Conservation (phyloP, 768 basidiomycete genomes). For the Tulasnella sp. region DNA sequence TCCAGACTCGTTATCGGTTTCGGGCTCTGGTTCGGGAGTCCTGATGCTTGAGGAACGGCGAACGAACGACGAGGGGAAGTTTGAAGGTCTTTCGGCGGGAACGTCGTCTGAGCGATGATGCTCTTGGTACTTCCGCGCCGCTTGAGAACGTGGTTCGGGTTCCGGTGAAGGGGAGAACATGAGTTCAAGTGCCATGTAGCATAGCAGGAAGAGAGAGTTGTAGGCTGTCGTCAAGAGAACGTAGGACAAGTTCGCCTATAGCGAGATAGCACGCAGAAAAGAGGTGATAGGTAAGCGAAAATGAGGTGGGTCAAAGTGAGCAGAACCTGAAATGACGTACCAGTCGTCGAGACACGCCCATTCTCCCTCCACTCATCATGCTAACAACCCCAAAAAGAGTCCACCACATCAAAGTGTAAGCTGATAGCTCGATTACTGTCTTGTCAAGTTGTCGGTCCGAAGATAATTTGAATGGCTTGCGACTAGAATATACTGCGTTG, state of each 20-base stretch:
- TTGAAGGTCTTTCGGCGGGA: not conserved
- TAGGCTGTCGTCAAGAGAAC: constrained; percentile 82
- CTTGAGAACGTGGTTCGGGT: not conserved
- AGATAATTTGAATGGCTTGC: not conserved
- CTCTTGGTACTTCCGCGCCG: not conserved
- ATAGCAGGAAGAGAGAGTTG: constrained; percentile 78
- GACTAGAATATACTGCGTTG: not conserved
- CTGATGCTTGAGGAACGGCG: not conserved
- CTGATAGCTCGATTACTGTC: constrained; percentile 65
- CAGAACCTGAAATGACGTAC: constrained; percentile 32
- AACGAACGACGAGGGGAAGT: not conserved
- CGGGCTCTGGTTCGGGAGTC: not conserved
- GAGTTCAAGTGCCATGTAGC: constrained; percentile 71
- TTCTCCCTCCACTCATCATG: constrained; percentile 25
- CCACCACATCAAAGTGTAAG: constrained; percentile 80
- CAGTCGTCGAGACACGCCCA: constrained; percentile 51
- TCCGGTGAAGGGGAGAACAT: constrained; percentile 45
- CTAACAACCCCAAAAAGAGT: constrained; percentile 36
- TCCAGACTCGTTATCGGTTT: not conserved
- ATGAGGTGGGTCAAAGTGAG: not conserved
- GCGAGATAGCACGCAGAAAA: not conserved
- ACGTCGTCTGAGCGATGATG: not conserved
- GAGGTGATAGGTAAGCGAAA: not conserved
- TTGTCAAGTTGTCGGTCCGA: constrained; percentile 39
- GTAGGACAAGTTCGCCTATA: constrained; percentile 80